phyloP scores from a whole-genome alignment of 2,329 filamentous ascomycete species.

The Penicillium expansum region DNA sequence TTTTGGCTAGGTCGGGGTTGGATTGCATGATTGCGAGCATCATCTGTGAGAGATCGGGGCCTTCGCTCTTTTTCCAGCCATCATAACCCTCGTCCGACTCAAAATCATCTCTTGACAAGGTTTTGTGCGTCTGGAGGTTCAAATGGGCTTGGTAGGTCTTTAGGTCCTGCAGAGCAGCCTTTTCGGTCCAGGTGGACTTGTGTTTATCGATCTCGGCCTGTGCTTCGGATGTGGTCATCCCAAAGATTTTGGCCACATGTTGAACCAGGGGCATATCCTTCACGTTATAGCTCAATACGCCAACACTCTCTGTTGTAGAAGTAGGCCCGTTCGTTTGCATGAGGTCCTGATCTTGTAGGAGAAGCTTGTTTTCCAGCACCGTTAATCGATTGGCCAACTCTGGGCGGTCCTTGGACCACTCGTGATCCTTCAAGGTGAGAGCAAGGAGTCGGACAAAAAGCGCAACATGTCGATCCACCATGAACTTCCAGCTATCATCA shows the following conservation, averaged over 20 bases:
- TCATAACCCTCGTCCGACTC: slow-evolving; percentile 85
- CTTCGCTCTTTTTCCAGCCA: slow-evolving; percentile 87
- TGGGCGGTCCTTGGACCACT: slow-evolving; percentile 78
- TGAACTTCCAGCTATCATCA: slow-evolving; percentile 84
- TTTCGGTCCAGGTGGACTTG: slow-evolving; percentile 81
- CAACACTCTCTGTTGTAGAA: slow-evolving; percentile 73
- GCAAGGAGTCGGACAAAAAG: slow-evolving; percentile 87
- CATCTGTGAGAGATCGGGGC: slow-evolving; percentile 83
- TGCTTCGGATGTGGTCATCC: slow-evolving; percentile 71
- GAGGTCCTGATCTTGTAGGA: slow-evolving; percentile 91
- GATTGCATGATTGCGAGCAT: slow-evolving; percentile 86
- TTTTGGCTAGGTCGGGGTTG: slow-evolving; percentile 80
- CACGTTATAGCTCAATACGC: slow-evolving; percentile 84
- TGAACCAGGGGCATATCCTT: slow-evolving; percentile 96
- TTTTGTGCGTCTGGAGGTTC: slow-evolving; percentile 72
- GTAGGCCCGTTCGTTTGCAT: slow-evolving; percentile 58
- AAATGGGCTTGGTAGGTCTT: slow-evolving; percentile 91
- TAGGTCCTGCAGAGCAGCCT: slow-evolving; percentile 83
- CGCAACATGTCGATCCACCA: slow-evolving; percentile 92
- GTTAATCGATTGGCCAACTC: slow-evolving; percentile 77
- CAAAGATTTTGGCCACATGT: slow-evolving; percentile 82
- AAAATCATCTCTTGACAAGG: slow-evolving; percentile 81
- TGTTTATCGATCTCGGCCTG: slow-evolving; percentile 85
- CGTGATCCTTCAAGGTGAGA: slow-evolving; percentile 75
- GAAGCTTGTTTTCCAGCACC: slow-evolving; percentile 85